Conservation (phyloP, 192 early-diverging fungal genomes). For the Entophlyctis helioformis region DNA sequence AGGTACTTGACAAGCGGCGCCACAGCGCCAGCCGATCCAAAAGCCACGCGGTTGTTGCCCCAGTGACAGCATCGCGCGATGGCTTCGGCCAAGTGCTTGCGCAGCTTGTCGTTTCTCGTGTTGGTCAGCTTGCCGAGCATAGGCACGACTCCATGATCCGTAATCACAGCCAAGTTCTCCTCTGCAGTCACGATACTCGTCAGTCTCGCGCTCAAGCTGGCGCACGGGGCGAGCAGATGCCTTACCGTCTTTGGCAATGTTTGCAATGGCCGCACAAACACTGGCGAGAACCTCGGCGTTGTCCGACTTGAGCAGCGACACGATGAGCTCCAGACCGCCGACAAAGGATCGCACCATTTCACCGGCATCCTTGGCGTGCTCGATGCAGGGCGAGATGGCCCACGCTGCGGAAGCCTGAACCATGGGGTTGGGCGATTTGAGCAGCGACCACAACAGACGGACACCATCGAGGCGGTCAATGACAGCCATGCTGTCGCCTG, state of each 20-base stretch:
- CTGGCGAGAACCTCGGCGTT: conserved; percentile 43
- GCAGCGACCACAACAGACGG: conserved; percentile 50
- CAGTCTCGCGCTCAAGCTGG: too few relatives aligned
- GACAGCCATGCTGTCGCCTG: conserved; percentile 51
- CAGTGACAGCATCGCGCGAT: conserved; percentile 53
- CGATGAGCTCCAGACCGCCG: conserved; percentile 53
- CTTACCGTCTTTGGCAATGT: conserved; percentile 52
- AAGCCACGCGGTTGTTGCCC: conserved; percentile 55
- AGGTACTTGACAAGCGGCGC: conserved; percentile 55
- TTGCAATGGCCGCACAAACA: conserved; percentile 54
- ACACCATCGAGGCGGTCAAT: conserved; percentile 54
- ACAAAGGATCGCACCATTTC: conserved; percentile 63
- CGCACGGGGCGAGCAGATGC: too few relatives aligned
- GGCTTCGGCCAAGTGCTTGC: conserved; percentile 49
- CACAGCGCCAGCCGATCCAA: conserved; percentile 45
- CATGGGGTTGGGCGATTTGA: conserved; percentile 43
- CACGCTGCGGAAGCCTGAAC: conserved; percentile 54
- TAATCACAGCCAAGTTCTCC: conserved; percentile 58
- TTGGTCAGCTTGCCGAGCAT: conserved; percentile 53
- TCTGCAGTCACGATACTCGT: conserved; percentile 12
- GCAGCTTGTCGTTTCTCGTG: conserved; percentile 44
- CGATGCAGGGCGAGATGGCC: conserved; percentile 58
- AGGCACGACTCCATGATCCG: conserved; percentile 58
- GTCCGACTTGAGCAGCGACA: conserved; percentile 50
- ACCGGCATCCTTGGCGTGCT: conserved; percentile 56